These are phyloP conservation scores for Lichina pygmaea DNA, from an alignment of 495 filamentous ascomycete species.

Conservation along the genomic window DNA sequence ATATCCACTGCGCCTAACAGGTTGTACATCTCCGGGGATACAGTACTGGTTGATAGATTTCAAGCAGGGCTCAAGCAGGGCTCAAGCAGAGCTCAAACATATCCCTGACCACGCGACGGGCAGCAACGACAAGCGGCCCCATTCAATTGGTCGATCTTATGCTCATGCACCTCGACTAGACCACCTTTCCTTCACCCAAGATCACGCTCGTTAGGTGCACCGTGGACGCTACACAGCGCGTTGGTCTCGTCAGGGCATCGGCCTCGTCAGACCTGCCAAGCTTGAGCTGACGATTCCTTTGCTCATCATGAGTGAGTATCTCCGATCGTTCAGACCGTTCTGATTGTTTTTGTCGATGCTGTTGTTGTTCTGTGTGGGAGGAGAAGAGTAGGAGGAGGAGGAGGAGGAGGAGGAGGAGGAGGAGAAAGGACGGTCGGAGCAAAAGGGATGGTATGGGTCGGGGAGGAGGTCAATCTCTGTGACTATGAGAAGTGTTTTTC, in stretches of 20 bases:
- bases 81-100: constrained; percentile 31
- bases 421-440: background rate
- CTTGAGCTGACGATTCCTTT: constrained; percentile 35
- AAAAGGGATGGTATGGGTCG: background rate
- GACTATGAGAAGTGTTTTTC: background rate
- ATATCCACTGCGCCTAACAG: constrained; percentile 23
- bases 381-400: background rate
- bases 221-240: constrained; percentile 40
- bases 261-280: constrained; percentile 22
- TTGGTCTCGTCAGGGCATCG: constrained; percentile 24
- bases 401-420: background rate
- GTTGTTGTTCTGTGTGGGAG: background rate
- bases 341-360: background rate
- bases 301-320: constrained; percentile 35
- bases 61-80: no score
- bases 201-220: constrained; percentile 39
- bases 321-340: no score
- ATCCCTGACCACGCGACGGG: constrained; percentile 30
- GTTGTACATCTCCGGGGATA: constrained; percentile 53
- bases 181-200: constrained; percentile 30
- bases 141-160: constrained; percentile 34
- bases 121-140: no score
- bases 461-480: background rate
- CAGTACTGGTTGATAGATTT: constrained; percentile 33
- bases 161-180: constrained; percentile 39